A percentile compares a stretch with the other conserved stretches of the same genome.
Conservation (phyloP, 2,329 filamentous ascomycete genomes). For the Nigrospora sphaerica region DNA sequence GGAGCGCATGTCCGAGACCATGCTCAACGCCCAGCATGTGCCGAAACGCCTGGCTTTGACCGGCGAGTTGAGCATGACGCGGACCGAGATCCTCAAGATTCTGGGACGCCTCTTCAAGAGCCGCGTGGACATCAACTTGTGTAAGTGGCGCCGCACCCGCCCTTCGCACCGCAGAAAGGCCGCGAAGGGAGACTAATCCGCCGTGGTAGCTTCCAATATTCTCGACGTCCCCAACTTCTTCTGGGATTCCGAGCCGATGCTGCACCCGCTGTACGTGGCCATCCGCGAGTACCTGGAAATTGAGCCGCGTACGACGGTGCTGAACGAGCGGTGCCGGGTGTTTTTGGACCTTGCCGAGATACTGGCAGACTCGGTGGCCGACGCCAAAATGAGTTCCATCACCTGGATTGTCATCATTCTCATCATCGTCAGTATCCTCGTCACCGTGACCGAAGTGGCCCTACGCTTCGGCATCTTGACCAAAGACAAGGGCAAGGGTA, state of each 20-base stretch:
- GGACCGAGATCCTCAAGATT: constrained; percentile 87
- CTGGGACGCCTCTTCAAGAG: constrained; percentile 87
- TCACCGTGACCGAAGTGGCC: constrained; percentile 84
- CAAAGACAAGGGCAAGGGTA: constrained; percentile 27
- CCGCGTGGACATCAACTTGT: constrained; percentile 93
- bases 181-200: background rate
- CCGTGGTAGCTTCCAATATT: constrained; percentile 72
- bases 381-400: constrained; percentile 91
- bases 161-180: constrained; percentile 3
- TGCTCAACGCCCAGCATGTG: constrained; percentile 87
- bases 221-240: constrained; percentile 96
- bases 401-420: constrained; percentile 98
- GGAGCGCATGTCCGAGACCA: constrained; percentile 89
- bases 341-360: constrained; percentile 97
- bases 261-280: constrained; percentile 89
- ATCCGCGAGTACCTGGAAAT: constrained; percentile 98
- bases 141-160: constrained; percentile 45
- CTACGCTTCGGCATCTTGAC: constrained; percentile 73
- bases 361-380: constrained; percentile 81
- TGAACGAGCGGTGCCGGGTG: constrained; percentile 93
- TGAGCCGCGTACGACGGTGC: constrained; percentile 87
- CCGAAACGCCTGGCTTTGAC: constrained; percentile 84
- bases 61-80: constrained; percentile 82
- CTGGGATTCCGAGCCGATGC: constrained; percentile 93
- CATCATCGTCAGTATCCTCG: constrained; percentile 82